These are phyloP conservation scores for Mallotus nudiflorus DNA, from an alignment of 345 rosid genomes.

Conservation along the genomic window DNA sequence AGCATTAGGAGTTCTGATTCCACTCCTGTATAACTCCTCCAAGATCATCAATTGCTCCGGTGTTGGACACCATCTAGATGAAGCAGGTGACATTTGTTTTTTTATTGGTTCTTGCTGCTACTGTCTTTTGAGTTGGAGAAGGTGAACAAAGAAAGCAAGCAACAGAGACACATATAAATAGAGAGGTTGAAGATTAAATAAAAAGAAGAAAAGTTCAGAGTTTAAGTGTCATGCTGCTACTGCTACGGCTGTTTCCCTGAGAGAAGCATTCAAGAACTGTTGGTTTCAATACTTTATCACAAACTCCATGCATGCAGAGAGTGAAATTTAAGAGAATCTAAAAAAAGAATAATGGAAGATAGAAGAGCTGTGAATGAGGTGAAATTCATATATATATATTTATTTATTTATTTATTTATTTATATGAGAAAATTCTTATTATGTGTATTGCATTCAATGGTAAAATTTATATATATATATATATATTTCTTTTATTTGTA, in stretches of 20 bases:
- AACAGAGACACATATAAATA: not conserved
- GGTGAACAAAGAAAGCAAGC: too few species aligned
- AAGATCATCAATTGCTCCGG: conserved; percentile 92
- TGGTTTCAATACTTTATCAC: conserved; percentile 28
- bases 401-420: too few species aligned
- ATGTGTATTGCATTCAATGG: too few species aligned
- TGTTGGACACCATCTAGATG: conserved; percentile 96
- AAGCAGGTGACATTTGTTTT: conserved; percentile 77
- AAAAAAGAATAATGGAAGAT: not conserved
- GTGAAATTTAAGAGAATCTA: conserved; percentile 17
- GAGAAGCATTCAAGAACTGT: conserved; percentile 48
- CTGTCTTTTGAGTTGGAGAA: too few species aligned
- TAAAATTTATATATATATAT: too few species aligned
- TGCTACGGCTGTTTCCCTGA: conserved; percentile 49
- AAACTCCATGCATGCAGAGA: conserved; percentile 24
- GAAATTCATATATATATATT: too few species aligned
- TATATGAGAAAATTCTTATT: too few species aligned
- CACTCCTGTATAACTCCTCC: conserved; percentile 81
- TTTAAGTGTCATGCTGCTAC: conserved; percentile 52
- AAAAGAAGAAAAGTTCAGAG: conserved; percentile 21
- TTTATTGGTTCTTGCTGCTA: too few species aligned
- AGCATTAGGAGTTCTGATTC: conserved; percentile 80
- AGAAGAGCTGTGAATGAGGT: conserved; percentile 37
- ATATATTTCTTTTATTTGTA: too few species aligned
- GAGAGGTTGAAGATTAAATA: conserved; percentile 5